Conservation (phyloP, 257 asterid genomes). For the Nicotiana knightiana region DNA sequence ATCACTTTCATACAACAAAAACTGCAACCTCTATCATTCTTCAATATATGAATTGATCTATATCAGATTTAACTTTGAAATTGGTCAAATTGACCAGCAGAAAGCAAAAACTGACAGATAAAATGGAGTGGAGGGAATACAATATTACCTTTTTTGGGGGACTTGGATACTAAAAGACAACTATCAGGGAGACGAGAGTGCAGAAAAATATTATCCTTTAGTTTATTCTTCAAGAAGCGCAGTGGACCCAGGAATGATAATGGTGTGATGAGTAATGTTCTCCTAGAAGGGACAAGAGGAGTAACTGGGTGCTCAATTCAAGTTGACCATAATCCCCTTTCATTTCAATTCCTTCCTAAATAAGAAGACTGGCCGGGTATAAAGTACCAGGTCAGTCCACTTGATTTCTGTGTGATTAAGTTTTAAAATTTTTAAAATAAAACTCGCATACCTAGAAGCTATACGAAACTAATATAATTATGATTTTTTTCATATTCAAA, state of each 20-base stretch:
- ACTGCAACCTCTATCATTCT: not conserved
- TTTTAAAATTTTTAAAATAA: too few relatives aligned
- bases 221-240: not conserved
- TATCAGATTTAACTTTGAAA: not conserved
- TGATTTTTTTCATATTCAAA: too few relatives aligned
- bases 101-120: not conserved
- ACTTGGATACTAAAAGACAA: not conserved
- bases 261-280: not conserved
- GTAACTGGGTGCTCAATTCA: not conserved
- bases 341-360: not conserved
- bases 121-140: not conserved
- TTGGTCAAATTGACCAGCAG: not conserved
- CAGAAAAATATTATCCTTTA: not conserved
- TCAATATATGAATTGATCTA: not conserved
- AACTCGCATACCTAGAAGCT: too few relatives aligned
- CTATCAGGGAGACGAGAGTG: not conserved
- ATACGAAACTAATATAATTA: too few relatives aligned
- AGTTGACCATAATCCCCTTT: not conserved
- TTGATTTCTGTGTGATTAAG: too few relatives aligned
- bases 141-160: not conserved
- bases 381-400: not conserved
- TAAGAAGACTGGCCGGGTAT: not conserved
- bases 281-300: not conserved
- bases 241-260: not conserved
- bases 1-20: not conserved